A percentile compares a stretch with the other conserved stretches of the same genome.
phyloP scores from a whole-genome alignment of 2,329 filamentous ascomycete genomes.

The Trichoderma sp. region DNA sequence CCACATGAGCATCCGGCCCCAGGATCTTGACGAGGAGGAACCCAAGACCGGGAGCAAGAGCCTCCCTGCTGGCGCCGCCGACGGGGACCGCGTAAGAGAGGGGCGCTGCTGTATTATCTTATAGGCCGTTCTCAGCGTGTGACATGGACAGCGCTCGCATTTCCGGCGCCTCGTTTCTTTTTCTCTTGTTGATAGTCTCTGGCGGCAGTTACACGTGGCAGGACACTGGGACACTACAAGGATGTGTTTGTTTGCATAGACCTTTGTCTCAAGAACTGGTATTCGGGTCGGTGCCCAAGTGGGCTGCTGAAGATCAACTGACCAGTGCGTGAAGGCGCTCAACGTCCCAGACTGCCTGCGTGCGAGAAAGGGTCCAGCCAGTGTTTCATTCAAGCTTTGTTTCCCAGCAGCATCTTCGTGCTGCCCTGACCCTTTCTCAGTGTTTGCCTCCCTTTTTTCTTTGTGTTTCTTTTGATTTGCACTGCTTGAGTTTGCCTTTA shows the following conservation, averaged over 20 bases:
- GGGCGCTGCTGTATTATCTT: constrained; percentile 55
- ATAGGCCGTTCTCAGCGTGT: constrained; percentile 38
- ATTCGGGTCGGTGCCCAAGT: not conserved
- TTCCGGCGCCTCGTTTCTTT: not conserved
- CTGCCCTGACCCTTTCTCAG: not conserved
- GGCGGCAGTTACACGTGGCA: constrained; percentile 9
- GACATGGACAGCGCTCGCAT: not conserved
- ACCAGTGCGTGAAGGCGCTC: constrained; percentile 9
- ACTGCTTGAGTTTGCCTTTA: constrained; percentile 16
- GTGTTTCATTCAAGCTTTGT: not conserved
- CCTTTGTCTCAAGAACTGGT: not conserved
- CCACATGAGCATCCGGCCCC: constrained; percentile 91
- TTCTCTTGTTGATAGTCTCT: constrained; percentile 13
- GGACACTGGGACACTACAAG: constrained; percentile 2
- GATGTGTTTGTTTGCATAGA: constrained; percentile 21
- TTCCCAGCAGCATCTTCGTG: not conserved
- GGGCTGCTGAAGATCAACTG: constrained; percentile 4
- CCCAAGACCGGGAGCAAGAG: constrained; percentile 65
- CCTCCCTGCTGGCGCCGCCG: constrained; percentile 46
- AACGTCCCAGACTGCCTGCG: not conserved
- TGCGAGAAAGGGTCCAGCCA: not conserved
- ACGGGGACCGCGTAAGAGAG: constrained; percentile 47
- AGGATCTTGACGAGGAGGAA: constrained; percentile 82
- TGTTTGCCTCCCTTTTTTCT: constrained; percentile 22
- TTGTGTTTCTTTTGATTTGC: constrained; percentile 1